Conservation (phyloP, 768 basidiomycete genomes). For the Rhodosporidiobolus odoratus region DNA sequence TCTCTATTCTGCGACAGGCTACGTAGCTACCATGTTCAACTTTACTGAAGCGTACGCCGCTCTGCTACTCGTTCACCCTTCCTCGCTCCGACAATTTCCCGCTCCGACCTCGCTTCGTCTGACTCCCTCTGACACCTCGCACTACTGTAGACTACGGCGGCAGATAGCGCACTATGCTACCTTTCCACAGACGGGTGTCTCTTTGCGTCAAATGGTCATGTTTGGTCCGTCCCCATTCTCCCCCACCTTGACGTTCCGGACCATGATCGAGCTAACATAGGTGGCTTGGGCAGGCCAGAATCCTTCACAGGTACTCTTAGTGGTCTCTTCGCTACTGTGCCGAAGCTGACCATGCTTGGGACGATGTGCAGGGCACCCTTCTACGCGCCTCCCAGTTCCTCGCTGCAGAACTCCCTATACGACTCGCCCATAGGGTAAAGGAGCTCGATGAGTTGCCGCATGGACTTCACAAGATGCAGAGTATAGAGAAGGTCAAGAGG, state of each 20-base stretch:
- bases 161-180: conserved; percentile 43
- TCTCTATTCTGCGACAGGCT: too few species aligned
- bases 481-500: conserved; percentile 85
- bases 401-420: conserved; percentile 85
- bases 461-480: conserved; percentile 81
- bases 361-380: conserved; percentile 69
- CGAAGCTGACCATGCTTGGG: background rate
- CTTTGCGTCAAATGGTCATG: conserved; percentile 93
- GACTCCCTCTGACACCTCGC: background rate
- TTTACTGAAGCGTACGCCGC: conserved; percentile 29
- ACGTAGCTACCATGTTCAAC: conserved; percentile 6
- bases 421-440: conserved; percentile 90
- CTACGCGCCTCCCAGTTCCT: conserved; percentile 88
- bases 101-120: background rate
- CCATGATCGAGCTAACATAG: background rate
- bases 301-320: conserved; percentile 52
- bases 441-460: conserved; percentile 93
- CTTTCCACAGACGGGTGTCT: conserved; percentile 75
- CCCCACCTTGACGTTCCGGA: background rate
- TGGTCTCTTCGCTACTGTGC: background rate
- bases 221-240: conserved; percentile 54
- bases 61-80: background rate
- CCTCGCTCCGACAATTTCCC: background rate
- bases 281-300: conserved; percentile 58
- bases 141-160: conserved; percentile 27